Evolutionary conservation across 441 rosid genomes (phyloP).

Genomic region (Bruguiera hainesii): DNA sequence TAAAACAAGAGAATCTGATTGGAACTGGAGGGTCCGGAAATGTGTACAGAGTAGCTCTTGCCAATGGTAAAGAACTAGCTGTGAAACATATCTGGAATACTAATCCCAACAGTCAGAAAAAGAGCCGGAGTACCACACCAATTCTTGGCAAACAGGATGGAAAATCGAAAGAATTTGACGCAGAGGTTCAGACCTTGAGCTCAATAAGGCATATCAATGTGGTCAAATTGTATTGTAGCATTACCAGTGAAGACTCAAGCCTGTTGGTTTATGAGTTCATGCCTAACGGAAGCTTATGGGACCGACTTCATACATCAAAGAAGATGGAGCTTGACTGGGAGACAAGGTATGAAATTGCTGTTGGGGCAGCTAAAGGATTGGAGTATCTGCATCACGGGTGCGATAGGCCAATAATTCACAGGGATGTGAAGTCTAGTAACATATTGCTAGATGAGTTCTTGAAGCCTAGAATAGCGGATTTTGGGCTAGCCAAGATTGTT

Average conservation of each 20-base stretch:
- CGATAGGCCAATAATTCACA: constrained; percentile 72
- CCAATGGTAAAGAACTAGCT: constrained; percentile 71
- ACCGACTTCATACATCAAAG: constrained; percentile 53
- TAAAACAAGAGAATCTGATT: constrained; percentile 76
- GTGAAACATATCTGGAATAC: constrained; percentile 75
- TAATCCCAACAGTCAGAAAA: constrained; percentile 28
- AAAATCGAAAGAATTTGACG: constrained; percentile 60
- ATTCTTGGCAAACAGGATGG: constrained; percentile 43
- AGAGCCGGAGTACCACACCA: constrained; percentile 48
- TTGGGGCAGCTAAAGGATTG: constrained; percentile 82
- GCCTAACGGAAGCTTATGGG: constrained; percentile 95
- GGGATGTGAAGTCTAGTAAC: constrained; percentile 91
- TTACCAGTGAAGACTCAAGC: constrained; percentile 91
- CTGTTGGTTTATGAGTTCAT: constrained; percentile 83
- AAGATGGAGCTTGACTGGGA: constrained; percentile 85
- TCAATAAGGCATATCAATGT: constrained; percentile 86
- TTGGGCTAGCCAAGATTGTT: constrained; percentile 92
- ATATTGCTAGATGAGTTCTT: constrained; percentile 78
- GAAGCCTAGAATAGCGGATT: constrained; percentile 96
- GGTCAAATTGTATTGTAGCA: constrained; percentile 85
- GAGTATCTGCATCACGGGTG: constrained; percentile 94
- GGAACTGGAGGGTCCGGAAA: constrained; percentile 91
- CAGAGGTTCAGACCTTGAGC: constrained; percentile 86
- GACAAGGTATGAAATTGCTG: constrained; percentile 76
- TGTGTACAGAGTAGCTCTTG: constrained; percentile 61